Conservation (phyloP, 768 basidiomycete genomes). For the Phlebiopsis flavidoalba region DNA sequence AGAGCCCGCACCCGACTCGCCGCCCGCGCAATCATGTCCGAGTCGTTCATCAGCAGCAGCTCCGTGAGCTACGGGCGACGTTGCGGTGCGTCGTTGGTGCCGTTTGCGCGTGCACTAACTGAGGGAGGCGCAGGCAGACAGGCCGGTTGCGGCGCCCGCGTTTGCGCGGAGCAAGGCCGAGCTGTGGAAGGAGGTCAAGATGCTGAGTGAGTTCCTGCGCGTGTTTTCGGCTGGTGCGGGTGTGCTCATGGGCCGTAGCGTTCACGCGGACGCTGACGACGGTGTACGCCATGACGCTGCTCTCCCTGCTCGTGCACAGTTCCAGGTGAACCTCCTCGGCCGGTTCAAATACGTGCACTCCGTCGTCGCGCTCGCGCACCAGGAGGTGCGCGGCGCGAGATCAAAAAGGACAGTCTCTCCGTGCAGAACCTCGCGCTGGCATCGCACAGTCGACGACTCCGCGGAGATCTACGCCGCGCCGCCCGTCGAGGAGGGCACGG, state of each 20-base stretch:
- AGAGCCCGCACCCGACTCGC: not conserved
- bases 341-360: slow-evolving; percentile 75
- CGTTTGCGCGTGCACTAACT: not conserved
- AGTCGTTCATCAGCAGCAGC: slow-evolving; percentile 34
- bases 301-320: slow-evolving; percentile 80
- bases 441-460: slow-evolving; percentile 8
- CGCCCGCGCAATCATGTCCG: slow-evolving; percentile 28
- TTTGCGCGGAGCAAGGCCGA: slow-evolving; percentile 60
- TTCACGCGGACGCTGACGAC: slow-evolving; percentile 85
- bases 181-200: slow-evolving; percentile 91
- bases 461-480: slow-evolving; percentile 27
- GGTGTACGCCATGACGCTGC: slow-evolving; percentile 79
- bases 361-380: slow-evolving; percentile 54
- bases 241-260: slow-evolving; percentile 38
- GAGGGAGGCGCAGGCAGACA: not conserved
- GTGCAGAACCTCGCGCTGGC: slow-evolving; percentile 32
- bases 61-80: slow-evolving; percentile 27
- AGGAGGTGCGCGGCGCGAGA: slow-evolving; percentile 53
- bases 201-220: slow-evolving; percentile 54
- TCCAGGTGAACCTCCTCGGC: slow-evolving; percentile 84
- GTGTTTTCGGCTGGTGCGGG: slow-evolving; percentile 4
- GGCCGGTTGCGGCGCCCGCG: not conserved
- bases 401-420: slow-evolving; percentile 32
- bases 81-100: not conserved
- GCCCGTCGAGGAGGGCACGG: slow-evolving; percentile 56